Percentiles rank a stretch among this genome's conserved stretches.
These are phyloP conservation scores for Venturia effusa DNA, from an alignment of 2,329 filamentous ascomycete genomes.

Conservation along the genomic window DNA sequence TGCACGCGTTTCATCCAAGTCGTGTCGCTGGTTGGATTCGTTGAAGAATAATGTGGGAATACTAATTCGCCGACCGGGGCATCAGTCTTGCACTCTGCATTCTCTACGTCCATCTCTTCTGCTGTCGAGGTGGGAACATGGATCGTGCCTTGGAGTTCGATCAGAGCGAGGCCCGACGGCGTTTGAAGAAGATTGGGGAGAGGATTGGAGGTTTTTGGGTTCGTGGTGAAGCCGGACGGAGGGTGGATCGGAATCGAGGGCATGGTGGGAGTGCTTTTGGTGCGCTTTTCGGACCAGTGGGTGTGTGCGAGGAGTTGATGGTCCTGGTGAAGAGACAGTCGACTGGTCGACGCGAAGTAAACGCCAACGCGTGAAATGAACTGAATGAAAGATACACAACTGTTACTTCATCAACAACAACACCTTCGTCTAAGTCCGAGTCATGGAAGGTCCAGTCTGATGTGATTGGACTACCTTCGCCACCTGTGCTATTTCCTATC, in stretches of 20 bases:
- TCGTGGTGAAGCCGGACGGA: not conserved
- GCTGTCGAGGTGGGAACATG: conserved; percentile 49
- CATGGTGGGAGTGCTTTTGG: not conserved
- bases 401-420: no score
- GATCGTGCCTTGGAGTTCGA: conserved; percentile 88
- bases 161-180: conserved; percentile 74
- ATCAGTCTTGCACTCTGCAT: conserved; percentile 10
- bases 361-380: not conserved
- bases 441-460: no score
- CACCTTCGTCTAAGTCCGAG: no score
- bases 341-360: not conserved
- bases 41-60: conserved; percentile 63
- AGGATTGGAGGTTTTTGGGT: conserved; percentile 34
- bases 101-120: conserved; percentile 8
- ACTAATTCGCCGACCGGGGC: conserved; percentile 60
- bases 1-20: conserved; percentile 87
- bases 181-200: conserved; percentile 80
- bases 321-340: not conserved
- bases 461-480: no score
- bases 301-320: not conserved
- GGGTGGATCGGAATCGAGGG: conserved; percentile 5
- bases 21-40: conserved; percentile 40
- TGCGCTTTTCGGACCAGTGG: not conserved
- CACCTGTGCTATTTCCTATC: no score
- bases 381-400: no score